A percentile compares a stretch with the other conserved stretches of the same genome.
Evolutionary conservation across 2,329 filamentous ascomycete genomes (phyloP).

Genomic region (Cryphonectria japonica): DNA sequence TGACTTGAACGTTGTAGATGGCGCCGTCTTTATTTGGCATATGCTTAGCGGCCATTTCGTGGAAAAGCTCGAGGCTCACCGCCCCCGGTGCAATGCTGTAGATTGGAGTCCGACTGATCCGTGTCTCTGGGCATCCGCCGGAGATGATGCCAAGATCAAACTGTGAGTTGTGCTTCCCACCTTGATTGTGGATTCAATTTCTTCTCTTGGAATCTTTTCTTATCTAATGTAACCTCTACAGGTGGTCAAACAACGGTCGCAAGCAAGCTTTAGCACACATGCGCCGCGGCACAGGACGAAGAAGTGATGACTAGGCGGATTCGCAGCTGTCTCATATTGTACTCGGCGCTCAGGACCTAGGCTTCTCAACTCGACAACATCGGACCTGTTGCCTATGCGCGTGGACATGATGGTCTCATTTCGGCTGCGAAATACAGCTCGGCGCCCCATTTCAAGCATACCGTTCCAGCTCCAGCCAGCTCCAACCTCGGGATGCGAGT

Average conservation of each 20-base stretch:
- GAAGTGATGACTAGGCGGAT: constrained; percentile 3
- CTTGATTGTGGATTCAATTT: not conserved
- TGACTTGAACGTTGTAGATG: constrained; percentile 46
- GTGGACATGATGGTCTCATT: not conserved
- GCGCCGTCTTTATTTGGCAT: constrained; percentile 85
- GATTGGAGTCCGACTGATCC: constrained; percentile 86
- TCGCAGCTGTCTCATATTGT: not conserved
- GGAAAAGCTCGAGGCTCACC: constrained; percentile 76
- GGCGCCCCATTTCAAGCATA: not conserved
- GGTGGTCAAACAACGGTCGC: constrained; percentile 45
- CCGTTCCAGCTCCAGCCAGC: not conserved
- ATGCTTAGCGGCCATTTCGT: constrained; percentile 78
- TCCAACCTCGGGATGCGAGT: not conserved
- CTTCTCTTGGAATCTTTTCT: not conserved
- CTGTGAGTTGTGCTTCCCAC: constrained; percentile 64
- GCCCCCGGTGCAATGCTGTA: constrained; percentile 80
- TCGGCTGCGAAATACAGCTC: not conserved
- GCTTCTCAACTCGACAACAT: not conserved
- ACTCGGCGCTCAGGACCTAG: not conserved
- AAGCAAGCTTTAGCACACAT: constrained; percentile 2
- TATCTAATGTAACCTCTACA: constrained; percentile 24
- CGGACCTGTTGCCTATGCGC: not conserved
- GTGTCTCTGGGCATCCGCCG: constrained; percentile 85
- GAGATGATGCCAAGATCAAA: constrained; percentile 82
- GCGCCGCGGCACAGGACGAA: not conserved